Evolutionary conservation across 1,139 yeast genomes (phyloP).

Genomic region (Ogataea hybrid): DNA sequence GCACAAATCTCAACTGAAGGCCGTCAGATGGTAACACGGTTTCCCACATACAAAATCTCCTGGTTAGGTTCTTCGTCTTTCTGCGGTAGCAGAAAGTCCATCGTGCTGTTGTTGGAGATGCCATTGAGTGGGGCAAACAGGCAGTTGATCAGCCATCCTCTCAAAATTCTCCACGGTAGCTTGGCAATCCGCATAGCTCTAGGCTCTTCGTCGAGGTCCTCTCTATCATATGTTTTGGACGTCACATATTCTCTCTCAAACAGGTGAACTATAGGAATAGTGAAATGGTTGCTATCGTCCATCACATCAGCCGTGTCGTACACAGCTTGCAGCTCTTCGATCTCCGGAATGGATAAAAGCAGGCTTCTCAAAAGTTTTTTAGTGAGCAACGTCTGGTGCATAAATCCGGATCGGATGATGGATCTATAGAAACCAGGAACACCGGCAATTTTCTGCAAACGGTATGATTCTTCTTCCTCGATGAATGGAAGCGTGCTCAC

Average conservation of each 20-base stretch:
- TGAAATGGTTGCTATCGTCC: conserved; percentile 8
- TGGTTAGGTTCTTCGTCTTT: conserved; percentile 10
- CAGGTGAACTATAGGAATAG: conserved; percentile 34
- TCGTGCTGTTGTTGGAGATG: conserved; percentile 15
- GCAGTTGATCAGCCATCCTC: conserved; percentile 15
- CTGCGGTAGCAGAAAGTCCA: conserved; percentile 15
- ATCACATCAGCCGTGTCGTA: conserved; percentile 12
- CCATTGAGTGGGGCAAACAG: conserved; percentile 19
- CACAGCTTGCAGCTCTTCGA: conserved; percentile 14
- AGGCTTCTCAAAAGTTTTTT: conserved; percentile 32
- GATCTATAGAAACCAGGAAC: conserved; percentile 47
- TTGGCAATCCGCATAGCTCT: background rate
- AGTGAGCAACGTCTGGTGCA: conserved; percentile 39
- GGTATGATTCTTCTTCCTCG: conserved; percentile 37
- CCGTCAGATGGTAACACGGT: conserved; percentile 11
- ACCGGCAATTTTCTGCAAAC: conserved; percentile 38
- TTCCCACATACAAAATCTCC: conserved; percentile 21
- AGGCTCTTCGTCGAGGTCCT: conserved; percentile 7
- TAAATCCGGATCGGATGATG: conserved; percentile 45
- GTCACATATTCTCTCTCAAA: conserved; percentile 38
- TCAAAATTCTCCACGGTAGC: conserved; percentile 11
- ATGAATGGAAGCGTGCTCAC: conserved; percentile 43
- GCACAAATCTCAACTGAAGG: background rate
- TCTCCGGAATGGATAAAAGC: conserved; percentile 30
- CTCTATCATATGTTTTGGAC: conserved; percentile 3